These are phyloP conservation scores for Aspergillus arachidicola DNA, from an alignment of 2,329 filamentous ascomycete genomes.

Conservation along the genomic window DNA sequence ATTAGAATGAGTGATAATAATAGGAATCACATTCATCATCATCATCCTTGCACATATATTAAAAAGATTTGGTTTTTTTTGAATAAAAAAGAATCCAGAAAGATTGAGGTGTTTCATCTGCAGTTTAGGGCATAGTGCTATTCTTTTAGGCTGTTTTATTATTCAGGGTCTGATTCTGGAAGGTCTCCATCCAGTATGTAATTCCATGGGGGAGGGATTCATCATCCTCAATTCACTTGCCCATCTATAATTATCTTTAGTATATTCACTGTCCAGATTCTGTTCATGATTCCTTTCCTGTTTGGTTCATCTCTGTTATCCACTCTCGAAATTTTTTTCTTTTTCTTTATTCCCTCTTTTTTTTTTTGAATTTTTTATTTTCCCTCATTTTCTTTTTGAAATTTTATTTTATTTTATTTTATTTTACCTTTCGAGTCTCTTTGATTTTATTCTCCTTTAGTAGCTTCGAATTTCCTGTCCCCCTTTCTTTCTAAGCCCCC, in stretches of 20 bases:
- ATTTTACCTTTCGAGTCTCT: slow-evolving; percentile 6
- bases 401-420: slow-evolving; percentile 1
- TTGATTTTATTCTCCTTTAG: slow-evolving; percentile 4
- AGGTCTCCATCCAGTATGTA: slow-evolving; percentile 6
- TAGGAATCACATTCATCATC: slow-evolving; percentile 7
- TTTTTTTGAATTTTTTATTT: background rate
- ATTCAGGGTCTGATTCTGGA: slow-evolving; percentile 16
- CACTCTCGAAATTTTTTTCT: background rate
- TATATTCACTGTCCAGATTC: slow-evolving; percentile 1
- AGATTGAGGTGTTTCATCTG: slow-evolving; percentile 15
- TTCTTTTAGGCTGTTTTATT: slow-evolving; percentile 11
- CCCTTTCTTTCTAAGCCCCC: slow-evolving; percentile 10
- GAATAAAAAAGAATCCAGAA: slow-evolving; percentile 5
- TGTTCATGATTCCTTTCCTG: slow-evolving; percentile 5
- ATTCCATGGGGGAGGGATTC: slow-evolving; percentile 5
- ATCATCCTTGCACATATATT: background rate
- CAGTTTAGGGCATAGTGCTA: slow-evolving; percentile 9
- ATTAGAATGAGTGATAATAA: background rate
- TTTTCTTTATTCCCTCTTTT: background rate
- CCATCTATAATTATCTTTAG: slow-evolving; percentile 12
- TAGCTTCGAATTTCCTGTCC: background rate
- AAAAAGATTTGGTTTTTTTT: background rate
- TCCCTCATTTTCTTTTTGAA: background rate
- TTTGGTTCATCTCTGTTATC: background rate
- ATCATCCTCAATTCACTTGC: slow-evolving; percentile 8